phyloP scores from a whole-genome alignment of 2,329 filamentous ascomycete genomes.

The Phaeosphaeria sp. region DNA sequence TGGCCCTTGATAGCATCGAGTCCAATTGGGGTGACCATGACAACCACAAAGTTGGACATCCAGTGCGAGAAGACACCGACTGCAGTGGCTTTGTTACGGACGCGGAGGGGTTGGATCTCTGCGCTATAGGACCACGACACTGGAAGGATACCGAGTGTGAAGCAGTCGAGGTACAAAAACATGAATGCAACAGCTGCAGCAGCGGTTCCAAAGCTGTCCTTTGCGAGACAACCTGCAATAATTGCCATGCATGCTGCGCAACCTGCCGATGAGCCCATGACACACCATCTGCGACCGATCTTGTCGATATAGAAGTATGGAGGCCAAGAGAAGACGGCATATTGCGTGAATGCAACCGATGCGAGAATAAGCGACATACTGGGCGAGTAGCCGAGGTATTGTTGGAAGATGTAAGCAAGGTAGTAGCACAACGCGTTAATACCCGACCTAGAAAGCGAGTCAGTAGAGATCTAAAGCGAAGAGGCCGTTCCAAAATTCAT shows the following conservation, averaged over 20 bases:
- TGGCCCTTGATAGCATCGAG: constrained; percentile 42
- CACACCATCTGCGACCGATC: constrained; percentile 49
- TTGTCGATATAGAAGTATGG: constrained; percentile 55
- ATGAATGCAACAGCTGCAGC: constrained; percentile 51
- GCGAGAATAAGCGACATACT: constrained; percentile 39
- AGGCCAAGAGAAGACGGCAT: constrained; percentile 50
- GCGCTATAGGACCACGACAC: constrained; percentile 59
- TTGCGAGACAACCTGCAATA: constrained; percentile 39
- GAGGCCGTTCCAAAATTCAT: too few species aligned
- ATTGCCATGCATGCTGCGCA: constrained; percentile 45
- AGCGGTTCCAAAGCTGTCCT: constrained; percentile 29
- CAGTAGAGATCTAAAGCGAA: too few species aligned
- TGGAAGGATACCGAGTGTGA: constrained; percentile 27
- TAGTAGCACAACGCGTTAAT: constrained; percentile 47
- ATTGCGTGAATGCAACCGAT: constrained; percentile 53
- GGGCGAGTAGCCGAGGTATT: constrained; percentile 41
- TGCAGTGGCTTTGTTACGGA: constrained; percentile 57
- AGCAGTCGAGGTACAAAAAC: constrained; percentile 30
- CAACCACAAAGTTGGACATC: constrained; percentile 57
- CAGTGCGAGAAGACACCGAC: constrained; percentile 58
- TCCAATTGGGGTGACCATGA: constrained; percentile 58
- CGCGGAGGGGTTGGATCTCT: constrained; percentile 58
- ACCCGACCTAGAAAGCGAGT: constrained; percentile 13
- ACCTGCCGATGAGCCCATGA: constrained; percentile 34
- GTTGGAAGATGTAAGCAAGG: constrained; percentile 46